Base-by-base conservation (phyloP, 2,329 filamentous ascomycete genomes). In the Paecilomyces formosus region DNA sequence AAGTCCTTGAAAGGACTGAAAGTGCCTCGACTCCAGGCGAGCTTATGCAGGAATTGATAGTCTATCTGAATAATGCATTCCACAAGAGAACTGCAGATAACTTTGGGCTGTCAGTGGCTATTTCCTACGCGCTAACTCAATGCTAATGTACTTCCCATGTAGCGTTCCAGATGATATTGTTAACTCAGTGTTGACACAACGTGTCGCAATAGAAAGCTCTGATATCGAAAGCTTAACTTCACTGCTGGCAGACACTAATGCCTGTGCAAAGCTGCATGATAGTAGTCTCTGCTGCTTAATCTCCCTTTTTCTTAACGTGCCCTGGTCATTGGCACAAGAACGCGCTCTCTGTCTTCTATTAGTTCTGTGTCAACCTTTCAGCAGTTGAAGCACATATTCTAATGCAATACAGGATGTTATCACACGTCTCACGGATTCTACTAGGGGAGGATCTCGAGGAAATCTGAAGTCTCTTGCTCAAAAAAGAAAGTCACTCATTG, bases 291-390 rank as follows among this genome's bases (percentile, higher is more conserved):
- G 54, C 12, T 62, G 56, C 39, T 28, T 67, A 11, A 57, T 62
- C 28, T 60, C 55, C n/a, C 26, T 62, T 7, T 24, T 68, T 9
- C 62, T 68, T 11, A 55, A 50, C n/a, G 61, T 59, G n/a, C 24
- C 54, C 13, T 33, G 24, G 2, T 35, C 59, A 18, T 26, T 45
- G 26, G 55, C 52, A 9, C 50, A 59, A 52, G 55, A 64, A 35
- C 45, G 24, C 49, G 66, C 59, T 7, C 54, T 68, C 9, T 52
- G 51, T 12, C 54, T 68, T 35, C 56, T 68, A 22, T 58, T 65
- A 58, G 65, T 68, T 45, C 9, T 54, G 24, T 22, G 9, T 4
- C 11, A 49, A 33, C 3, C 51, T 57, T 8, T 31, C 9, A n/a
- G 53, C 11, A 6, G 31, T 5, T 35, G 9, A 30, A 26, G n/a